Evolutionary conservation across 2,329 filamentous ascomycete genomes (phyloP).

Genomic region (Pseudocercospora cruenta): DNA sequence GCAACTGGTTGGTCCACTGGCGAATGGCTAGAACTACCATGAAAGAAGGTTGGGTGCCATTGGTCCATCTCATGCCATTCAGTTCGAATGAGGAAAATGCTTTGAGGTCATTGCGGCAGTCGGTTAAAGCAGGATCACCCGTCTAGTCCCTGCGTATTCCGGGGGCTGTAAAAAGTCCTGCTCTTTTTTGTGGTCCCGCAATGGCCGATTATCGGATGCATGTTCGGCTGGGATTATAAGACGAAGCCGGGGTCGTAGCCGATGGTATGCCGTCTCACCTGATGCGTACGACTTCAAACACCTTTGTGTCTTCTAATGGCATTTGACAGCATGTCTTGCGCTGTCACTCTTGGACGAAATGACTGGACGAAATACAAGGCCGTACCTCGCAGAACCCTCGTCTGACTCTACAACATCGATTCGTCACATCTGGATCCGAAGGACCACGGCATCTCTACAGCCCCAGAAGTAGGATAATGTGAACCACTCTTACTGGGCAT

Average conservation of each 20-base stretch:
- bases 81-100: slow-evolving; percentile 5
- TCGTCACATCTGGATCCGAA: too few relatives aligned
- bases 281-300: not conserved
- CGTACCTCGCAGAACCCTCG: too few relatives aligned
- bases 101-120: not conserved
- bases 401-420: too few relatives aligned
- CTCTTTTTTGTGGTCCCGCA: not conserved
- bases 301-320: not conserved
- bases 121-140: not conserved
- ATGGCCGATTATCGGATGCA: slow-evolving; percentile 4
- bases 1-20: slow-evolving; percentile 4
- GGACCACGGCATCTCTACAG: too few relatives aligned
- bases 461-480: too few relatives aligned
- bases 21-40: not conserved
- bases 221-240: not conserved
- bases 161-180: not conserved
- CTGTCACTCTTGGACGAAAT: not conserved
- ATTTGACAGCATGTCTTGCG: not conserved
- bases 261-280: not conserved
- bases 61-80: slow-evolving; percentile 14
- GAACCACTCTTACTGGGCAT: too few relatives aligned
- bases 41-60: slow-evolving; percentile 10
- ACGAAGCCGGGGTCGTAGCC: not conserved
- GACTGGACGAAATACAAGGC: not conserved
- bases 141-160: not conserved